Evolutionary conservation across 2,329 filamentous ascomycete genomes (phyloP), one percentile per base, ranked within the genome.

Genomic region (Aspergillus unguis): DNA sequence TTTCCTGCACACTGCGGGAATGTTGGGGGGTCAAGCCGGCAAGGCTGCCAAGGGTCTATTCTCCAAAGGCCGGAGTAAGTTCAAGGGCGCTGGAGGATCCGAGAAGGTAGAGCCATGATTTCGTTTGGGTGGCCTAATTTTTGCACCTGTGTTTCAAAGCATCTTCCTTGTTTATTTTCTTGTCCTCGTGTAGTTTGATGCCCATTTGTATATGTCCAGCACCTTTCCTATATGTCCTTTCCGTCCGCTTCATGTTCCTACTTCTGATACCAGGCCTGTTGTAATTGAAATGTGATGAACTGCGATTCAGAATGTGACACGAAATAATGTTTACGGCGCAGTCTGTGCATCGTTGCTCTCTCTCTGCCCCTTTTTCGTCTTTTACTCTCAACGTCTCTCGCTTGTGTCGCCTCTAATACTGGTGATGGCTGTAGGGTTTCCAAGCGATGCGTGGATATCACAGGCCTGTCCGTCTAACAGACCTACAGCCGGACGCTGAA

Each of bases 21-120:
- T 84, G 17, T 75, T 87, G 53, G 82, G 85, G 55, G 84, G 84
- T 26, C 86, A 86, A 65, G 85, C 84, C 31, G 81, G 83, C 58
- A 91, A 90, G 68, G 90, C 90, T 53, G 91, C 92, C 44, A 96
- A 96, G 76, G 92, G 92, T 48, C 73, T 96, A 58, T 86, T 96
- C 70, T 90, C 88, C 60, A 95, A 95, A 75, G 90, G 92, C 61
- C 92, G 88, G 75, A 92, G 83, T 75, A 92, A 90, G 72, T 85
- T 96, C 65, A 77, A 78, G 68, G 82, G 82, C 58, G 84, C 85
- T 58, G 84, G 85, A 57, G 73, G 73, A 48, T 72, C 73, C 67
- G 89, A 94, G 73, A 95, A 95, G 89, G 88, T 92, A 88, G 90
- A 90, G 85, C 76, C 79, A 81, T 85, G 76, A 86, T 62, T 78